Base-by-base conservation (phyloP, 2,329 filamentous ascomycete species). In the Hirsutella thompsonii region DNA sequence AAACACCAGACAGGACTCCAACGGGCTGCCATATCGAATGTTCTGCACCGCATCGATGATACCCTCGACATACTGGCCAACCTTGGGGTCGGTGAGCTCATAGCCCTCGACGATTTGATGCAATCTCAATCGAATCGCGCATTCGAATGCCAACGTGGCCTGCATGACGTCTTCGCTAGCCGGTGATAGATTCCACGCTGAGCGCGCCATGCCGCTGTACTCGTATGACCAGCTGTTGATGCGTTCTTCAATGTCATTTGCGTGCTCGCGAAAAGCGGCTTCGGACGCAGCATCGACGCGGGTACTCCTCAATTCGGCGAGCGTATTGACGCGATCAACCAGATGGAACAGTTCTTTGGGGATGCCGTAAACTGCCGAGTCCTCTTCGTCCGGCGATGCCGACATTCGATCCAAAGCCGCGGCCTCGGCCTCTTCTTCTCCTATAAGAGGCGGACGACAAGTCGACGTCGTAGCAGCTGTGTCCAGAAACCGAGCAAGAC, bases 61-160 rank as follows among this genome's bases (percentile, higher is more conserved):
- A 2, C 44, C 50, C 1, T 50, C 43, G 14, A 66, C 55, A 21
- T 55, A 55, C 21, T 49, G 46, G 14, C 53, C 50, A 3, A 64
- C 61, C 23, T 54, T 55, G 3, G 54, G 48, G 35, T 66, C 55
- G 9, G 49, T 42, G 9, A 60, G 44, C 20, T 59, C 55, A 44
- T 67, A 67, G 1, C 63, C 63, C 36, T 67, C 59, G 10, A 63
- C 57, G 23, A 67, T 58, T 44, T 67, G 62, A 46, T 67, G 61
- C 16, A 67, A 53, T 8, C 63, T 55, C 16, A 67, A 51, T 8
- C 60, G 55, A n/a, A 66, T 54, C 8, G 63, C 62, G 46, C 58
- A 58, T 42, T 66, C 61, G 43, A 63, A 66, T 5, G 62, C 61
- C 14, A 49, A 52, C 2, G 62, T 61, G 16, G 61, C 61, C 37